These are phyloP conservation scores for Fusarium avenaceum DNA, from an alignment of 2,329 filamentous ascomycete species.

Conservation along the genomic window DNA sequence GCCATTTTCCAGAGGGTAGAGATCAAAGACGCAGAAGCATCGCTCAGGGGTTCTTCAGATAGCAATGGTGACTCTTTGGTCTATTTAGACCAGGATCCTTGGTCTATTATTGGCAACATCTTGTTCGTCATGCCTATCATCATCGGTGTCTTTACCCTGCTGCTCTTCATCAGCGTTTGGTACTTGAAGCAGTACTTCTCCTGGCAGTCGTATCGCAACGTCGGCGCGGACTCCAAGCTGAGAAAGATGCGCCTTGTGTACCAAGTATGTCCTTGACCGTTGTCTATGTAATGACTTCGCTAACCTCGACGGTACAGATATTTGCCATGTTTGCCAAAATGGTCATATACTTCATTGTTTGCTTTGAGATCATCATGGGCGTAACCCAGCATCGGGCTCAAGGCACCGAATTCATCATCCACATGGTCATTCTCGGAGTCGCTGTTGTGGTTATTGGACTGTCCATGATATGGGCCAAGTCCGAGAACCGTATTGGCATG, in stretches of 20 bases:
- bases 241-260: conserved; percentile 15
- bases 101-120: background rate
- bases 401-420: background rate
- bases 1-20: conserved; percentile 4
- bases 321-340: conserved; percentile 21
- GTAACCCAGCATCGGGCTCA: background rate
- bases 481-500: conserved; percentile 10
- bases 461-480: conserved; percentile 11
- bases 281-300: background rate
- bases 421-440: background rate
- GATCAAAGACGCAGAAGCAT: background rate
- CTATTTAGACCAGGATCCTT: conserved; percentile 2
- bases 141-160: background rate
- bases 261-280: background rate
- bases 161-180: conserved; percentile 1
- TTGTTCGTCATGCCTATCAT: background rate
- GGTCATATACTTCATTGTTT: conserved; percentile 9
- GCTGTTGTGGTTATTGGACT: background rate
- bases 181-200: conserved; percentile 17
- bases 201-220: conserved; percentile 22
- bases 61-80: background rate
- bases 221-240: conserved; percentile 10
- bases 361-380: background rate
- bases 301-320: background rate
- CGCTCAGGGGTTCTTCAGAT: background rate